A percentile compares a stretch with the other conserved stretches of the same genome.
Evolutionary conservation across 768 basidiomycete species (phyloP).

Genomic region (Phanerodontia chrysosporium): DNA sequence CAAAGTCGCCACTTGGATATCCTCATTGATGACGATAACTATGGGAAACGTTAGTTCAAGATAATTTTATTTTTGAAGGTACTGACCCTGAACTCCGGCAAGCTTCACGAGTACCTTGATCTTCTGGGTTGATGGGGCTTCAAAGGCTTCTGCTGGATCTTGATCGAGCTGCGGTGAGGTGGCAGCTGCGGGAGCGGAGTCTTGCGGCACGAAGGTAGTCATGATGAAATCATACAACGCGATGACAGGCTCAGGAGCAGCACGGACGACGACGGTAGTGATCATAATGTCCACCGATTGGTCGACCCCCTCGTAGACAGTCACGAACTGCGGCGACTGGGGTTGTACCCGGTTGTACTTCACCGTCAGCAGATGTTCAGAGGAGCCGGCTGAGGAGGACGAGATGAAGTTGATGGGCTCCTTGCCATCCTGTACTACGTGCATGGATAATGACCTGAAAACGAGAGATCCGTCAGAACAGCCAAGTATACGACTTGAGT

Average conservation of each 20-base stretch:
- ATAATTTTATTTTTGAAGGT: background rate
- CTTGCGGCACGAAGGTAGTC: conserved; percentile 80
- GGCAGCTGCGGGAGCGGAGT: background rate
- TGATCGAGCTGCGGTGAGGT: background rate
- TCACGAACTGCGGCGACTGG: conserved; percentile 80
- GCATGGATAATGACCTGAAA: conserved; percentile 69
- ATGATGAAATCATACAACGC: conserved; percentile 95
- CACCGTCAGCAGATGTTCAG: conserved; percentile 70
- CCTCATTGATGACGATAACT: conserved; percentile 79
- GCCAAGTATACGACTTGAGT: background rate
- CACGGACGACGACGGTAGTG: conserved; percentile 86
- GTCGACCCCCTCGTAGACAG: conserved; percentile 78
- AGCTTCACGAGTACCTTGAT: conserved; percentile 81
- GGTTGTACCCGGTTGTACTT: conserved; percentile 77
- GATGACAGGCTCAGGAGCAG: conserved; percentile 87
- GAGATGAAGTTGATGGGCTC: conserved; percentile 62
- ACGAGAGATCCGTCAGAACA: background rate
- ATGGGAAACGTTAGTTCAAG: conserved; percentile 3
- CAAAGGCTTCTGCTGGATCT: background rate
- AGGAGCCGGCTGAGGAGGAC: conserved; percentile 42
- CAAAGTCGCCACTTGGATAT: conserved; percentile 73
- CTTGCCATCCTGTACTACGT: conserved; percentile 54
- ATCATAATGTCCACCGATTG: conserved; percentile 84
- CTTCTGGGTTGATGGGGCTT: conserved; percentile 35
- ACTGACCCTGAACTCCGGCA: conserved; percentile 74